phyloP scores from a whole-genome alignment of 2,329 filamentous ascomycete genomes.

The Cercospora sojina region DNA sequence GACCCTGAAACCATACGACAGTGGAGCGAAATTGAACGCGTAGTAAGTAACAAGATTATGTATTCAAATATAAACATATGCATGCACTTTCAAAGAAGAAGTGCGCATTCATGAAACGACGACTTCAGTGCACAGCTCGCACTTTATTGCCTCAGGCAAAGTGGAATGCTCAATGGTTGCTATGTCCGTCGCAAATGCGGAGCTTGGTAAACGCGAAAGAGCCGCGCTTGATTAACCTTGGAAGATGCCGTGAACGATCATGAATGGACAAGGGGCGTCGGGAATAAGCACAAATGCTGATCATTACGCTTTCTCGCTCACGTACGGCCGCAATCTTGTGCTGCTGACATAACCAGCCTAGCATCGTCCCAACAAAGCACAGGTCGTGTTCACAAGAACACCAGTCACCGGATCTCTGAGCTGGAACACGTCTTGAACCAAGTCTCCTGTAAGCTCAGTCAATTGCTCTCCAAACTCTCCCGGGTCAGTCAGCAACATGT shows the following conservation, averaged over 20 bases:
- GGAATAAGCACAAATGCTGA: background rate
- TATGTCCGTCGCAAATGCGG: background rate
- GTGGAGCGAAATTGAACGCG: background rate
- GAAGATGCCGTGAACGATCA: background rate
- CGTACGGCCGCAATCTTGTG: background rate
- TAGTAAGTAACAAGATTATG: background rate
- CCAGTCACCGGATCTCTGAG: constrained; percentile 9
- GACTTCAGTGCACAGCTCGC: background rate
- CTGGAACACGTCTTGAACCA: background rate
- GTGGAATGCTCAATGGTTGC: background rate
- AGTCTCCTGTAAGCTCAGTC: constrained; percentile 13
- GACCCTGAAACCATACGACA: background rate
- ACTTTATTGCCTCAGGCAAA: background rate
- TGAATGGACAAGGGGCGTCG: background rate
- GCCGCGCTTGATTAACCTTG: background rate
- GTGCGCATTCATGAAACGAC: background rate
- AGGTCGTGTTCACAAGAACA: background rate
- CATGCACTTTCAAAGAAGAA: background rate
- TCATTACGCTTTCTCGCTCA: background rate
- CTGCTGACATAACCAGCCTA: background rate
- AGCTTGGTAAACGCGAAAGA: background rate
- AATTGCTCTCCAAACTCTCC: constrained; percentile 23
- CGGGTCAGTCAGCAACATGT: constrained; percentile 22
- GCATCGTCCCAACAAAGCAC: constrained; percentile 4
- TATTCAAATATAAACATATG: background rate